Conservation (phyloP, 2,329 filamentous ascomycete genomes). For the Fusarium anthophilum region DNA sequence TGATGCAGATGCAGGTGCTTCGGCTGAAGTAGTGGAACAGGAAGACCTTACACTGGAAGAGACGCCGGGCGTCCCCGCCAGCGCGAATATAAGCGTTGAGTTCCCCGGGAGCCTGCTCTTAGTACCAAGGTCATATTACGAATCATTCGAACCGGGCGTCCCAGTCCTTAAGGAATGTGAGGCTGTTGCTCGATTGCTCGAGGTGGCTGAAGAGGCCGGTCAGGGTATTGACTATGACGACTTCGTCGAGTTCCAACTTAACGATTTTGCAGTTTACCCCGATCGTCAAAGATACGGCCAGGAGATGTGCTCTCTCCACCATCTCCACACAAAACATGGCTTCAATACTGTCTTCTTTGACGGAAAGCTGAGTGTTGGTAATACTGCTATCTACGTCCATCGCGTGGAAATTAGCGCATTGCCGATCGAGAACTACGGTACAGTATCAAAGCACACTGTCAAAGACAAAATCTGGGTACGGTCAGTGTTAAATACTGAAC, state of each 20-base stretch:
- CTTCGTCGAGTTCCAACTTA: slow-evolving; percentile 61
- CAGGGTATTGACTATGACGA: slow-evolving; percentile 37
- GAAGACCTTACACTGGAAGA: neutral
- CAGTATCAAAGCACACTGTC: slow-evolving; percentile 55
- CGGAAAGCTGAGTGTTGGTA: slow-evolving; percentile 63
- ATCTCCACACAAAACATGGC: slow-evolving; percentile 53
- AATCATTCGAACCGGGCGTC: slow-evolving; percentile 44
- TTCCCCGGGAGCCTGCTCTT: slow-evolving; percentile 42
- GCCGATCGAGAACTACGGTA: slow-evolving; percentile 73
- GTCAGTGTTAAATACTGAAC: slow-evolving; percentile 55
- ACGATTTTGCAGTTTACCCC: slow-evolving; percentile 68
- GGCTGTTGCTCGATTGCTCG: slow-evolving; percentile 15
- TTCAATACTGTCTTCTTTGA: slow-evolving; percentile 64
- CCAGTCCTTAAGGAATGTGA: slow-evolving; percentile 38
- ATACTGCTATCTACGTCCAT: slow-evolving; percentile 60
- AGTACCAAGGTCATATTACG: slow-evolving; percentile 44
- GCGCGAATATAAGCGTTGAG: slow-evolving; percentile 35
- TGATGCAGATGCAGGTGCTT: neutral
- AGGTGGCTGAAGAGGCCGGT: slow-evolving; percentile 11
- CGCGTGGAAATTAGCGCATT: slow-evolving; percentile 65
- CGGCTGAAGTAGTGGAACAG: neutral
- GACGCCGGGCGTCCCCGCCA: neutral
- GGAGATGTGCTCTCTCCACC: slow-evolving; percentile 66
- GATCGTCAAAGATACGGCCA: slow-evolving; percentile 47
- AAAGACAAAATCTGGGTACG: slow-evolving; percentile 70